Evolutionary conservation across 2,329 filamentous ascomycete species (phyloP), one percentile per base, ranked within the genome.

Genomic region (Pezizomycotina sp.): DNA sequence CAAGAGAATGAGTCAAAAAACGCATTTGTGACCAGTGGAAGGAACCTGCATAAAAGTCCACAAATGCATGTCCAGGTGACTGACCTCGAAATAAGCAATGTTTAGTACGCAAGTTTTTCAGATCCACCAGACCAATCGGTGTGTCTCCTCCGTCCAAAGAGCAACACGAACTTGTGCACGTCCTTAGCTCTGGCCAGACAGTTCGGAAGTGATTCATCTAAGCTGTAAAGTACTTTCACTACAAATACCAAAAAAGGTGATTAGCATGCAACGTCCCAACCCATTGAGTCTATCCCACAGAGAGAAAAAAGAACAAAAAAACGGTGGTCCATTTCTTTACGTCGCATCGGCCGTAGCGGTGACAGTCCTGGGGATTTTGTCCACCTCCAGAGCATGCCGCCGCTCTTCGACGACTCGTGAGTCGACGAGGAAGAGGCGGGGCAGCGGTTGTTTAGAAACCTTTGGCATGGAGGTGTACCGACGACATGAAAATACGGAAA

Each of bases 181-280:
- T 44, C 41, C 27, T 44, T 44, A 10, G 41, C 41, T 30, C 41
- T 27, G 9, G 41, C 41, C 1, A 44, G 41, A 25, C 41, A 44
- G 27, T 44, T 44, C 18, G 41, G 41, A 26, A 44, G 18, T 13
- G 40, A 29, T 22, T 44, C 41, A 18, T 40, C 41, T 2, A 44
- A 31, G 16, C 36, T 40, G 12, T 44, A 44, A 12, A 44, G 36
- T 25, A 44, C 41, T 31, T 44, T 44, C 36, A 44, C 41, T 44
- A 19, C 6, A 24, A 16, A 15, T 24, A 14, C 23, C 16, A 19
- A 30, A 23, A 13, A 21, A n/a, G 27, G 39, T 26, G 37, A 28
- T 36, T n/a, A 24, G 22, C 7, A 24, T 24, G 22, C 22, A 20
- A 15, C 6, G n/a, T n/a, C n/a, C n/a, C n/a, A n/a, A n/a, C n/a